Base-by-base conservation (phyloP, 2,329 filamentous ascomycete species). In the Penicillium palitans region DNA sequence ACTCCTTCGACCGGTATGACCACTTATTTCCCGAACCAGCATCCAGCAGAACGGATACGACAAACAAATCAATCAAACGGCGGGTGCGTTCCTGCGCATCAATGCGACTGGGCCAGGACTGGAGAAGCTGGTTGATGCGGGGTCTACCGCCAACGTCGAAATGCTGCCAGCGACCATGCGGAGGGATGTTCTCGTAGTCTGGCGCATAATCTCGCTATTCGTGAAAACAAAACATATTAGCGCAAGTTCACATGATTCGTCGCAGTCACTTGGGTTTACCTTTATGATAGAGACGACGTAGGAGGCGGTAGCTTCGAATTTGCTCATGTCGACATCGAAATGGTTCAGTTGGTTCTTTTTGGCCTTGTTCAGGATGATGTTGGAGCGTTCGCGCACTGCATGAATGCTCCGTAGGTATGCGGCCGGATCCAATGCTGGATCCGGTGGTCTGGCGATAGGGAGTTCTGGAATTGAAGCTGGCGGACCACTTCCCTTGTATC, bases 281-380 rank as follows among this genome's bases (percentile, higher is more conserved):
- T 96, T 96, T 80, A 97, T 96, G 63, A 97, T 93, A 41, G 90
- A 88, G n/a, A 93, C 88, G 10, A 96, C 90, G 73, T 96, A 96
- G 45, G 84, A 84, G 15, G 93, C 91, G 1, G 93, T 93, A 64
- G 93, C 90, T 46, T 82, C 77, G 73, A 96, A 93, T 76, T 93
- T 96, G 76, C 76, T 78, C 82, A 93, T 86, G 75, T 97, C 93
- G 48, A 96, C 91, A 64, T 90, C 88, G 69, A 97, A 97, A 74
- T 97, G 93, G 66, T 84, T 85, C 61, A 96, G 83, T 66, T 90
- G 82, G 70, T 96, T 91, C 64, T 81, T 83, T 69, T 90, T 82
- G 10, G 92, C 91, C 79, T 90, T 93, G 62, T 90, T 84, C 60
- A 90, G 83, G 52, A 96, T 82, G 64, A 93, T 79, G 68, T 80